Base-by-base conservation (phyloP, 106 monocot species). In the Amphibolis antarctica region DNA sequence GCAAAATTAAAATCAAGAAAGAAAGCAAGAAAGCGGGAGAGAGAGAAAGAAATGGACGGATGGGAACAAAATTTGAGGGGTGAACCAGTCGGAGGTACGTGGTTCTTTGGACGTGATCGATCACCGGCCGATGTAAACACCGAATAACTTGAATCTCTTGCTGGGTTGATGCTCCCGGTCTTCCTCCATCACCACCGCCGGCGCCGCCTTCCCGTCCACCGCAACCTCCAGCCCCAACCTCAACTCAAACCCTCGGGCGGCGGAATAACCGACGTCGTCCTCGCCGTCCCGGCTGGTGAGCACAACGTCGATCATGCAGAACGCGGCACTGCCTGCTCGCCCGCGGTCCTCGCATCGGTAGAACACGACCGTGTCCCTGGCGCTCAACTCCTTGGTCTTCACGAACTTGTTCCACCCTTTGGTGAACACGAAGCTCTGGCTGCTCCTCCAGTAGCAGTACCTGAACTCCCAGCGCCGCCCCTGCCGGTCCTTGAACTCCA, bases 351-450 rank as follows among this genome's bases (percentile, higher is more conserved):
- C 52, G 28, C 78, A 76, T 12, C 69, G 27, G 64, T 85, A 81
- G 59, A 85, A 85, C 0, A 20, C 53, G 2, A 85, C 78, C 0
- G 51, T 49, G 29, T 85, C 85, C 72, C 51, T 76, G 0, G 72
- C 58, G 10, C 25, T n/a, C 17, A 85, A 54, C 28, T 48, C 44
- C 26, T 78, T 81, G 47, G 50, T 75, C 72, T 75, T 81, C 65
- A 85, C 85, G 45, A 78, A 85, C 76, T 63, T 81, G 53, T 78
- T 85, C 85, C 85, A 85, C 0, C 81, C 81, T 59, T 74, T 81
- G 42, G 85, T 85, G 63, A 85, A 85, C 31, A 85, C 85, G 44
- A 69, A 81, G 73, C 85, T 85, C 70, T 85, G 85, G 72, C 85
- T 85, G 29, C 85, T 85, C 66, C 67, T 81, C 85, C 85, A 85